phyloP scores from a whole-genome alignment of 2,329 filamentous ascomycete species.

The Fusarium tupiense region DNA sequence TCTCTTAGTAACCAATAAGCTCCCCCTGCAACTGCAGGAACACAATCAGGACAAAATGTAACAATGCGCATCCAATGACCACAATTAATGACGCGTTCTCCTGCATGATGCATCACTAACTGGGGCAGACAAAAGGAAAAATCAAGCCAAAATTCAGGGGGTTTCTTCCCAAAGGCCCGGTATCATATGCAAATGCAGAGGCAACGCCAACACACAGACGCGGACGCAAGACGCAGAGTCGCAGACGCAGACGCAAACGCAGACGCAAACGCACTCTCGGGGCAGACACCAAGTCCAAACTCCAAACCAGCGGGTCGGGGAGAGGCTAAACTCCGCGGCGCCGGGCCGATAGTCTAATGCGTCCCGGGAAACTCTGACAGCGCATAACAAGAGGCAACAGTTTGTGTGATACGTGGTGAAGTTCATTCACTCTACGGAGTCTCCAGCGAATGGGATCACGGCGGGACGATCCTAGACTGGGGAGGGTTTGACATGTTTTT shows the following conservation, averaged over 20 bases:
- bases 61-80: conserved; percentile 10
- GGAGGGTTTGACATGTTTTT: conserved; percentile 1
- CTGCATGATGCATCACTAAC: conserved; percentile 39
- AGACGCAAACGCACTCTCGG: neutral
- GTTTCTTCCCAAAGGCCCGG: conserved; percentile 21
- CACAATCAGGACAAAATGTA: conserved; percentile 2
- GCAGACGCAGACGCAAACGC: neutral
- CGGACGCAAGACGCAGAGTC: neutral
- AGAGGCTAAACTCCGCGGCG: conserved; percentile 29
- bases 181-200: conserved; percentile 28
- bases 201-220: conserved; percentile 20
- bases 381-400: conserved; percentile 10
- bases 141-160: conserved; percentile 8
- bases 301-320: conserved; percentile 22
- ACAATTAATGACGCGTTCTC: conserved; percentile 30
- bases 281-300: conserved; percentile 6
- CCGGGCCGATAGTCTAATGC: conserved; percentile 28
- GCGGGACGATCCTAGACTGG: conserved; percentile 17
- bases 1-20: neutral
- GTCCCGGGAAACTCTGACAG: conserved; percentile 12
- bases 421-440: neutral
- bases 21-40: neutral
- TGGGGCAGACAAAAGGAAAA: conserved; percentile 6
- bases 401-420: conserved; percentile 5
- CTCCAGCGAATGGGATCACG: conserved; percentile 21